Evolutionary conservation across 2,329 filamentous ascomycete species (phyloP).

Genomic region (Fusarium sp.): DNA sequence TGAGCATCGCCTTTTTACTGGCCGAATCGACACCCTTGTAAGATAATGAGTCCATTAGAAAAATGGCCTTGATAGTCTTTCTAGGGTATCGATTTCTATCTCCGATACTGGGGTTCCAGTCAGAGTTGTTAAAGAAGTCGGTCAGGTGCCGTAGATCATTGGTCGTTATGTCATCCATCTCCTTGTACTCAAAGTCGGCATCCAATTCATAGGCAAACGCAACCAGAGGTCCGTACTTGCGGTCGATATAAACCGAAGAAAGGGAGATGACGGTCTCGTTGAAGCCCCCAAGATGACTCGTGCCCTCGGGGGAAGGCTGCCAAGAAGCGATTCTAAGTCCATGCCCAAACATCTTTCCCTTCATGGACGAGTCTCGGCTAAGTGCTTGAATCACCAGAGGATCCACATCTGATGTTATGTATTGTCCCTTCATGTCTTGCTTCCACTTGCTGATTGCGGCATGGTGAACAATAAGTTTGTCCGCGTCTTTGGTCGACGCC

Average conservation of each 20-base stretch:
- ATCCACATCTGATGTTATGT: neutral
- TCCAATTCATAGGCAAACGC: constrained; percentile 6
- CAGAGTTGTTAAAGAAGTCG: constrained; percentile 6
- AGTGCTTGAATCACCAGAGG: neutral
- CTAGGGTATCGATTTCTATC: constrained; percentile 1
- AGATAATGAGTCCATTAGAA: neutral
- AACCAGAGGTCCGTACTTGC: constrained; percentile 1
- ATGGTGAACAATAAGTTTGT: neutral
- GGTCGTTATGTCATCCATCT: constrained; percentile 11
- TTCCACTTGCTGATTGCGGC: neutral
- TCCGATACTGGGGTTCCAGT: constrained; percentile 4
- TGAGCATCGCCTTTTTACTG: neutral
- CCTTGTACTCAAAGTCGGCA: neutral
- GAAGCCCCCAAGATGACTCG: constrained; percentile 7
- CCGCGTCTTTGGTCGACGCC: neutral
- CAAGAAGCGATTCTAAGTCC: neutral
- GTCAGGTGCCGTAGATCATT: constrained; percentile 2
- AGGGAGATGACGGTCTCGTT: constrained; percentile 1
- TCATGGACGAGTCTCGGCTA: neutral
- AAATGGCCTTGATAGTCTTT: neutral
- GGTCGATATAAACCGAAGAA: neutral
- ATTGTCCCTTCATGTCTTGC: neutral
- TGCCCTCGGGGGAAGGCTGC: neutral
- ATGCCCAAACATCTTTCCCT: constrained; percentile 4
- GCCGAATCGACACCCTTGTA: neutral